Percentiles rank a stretch among this genome's conserved stretches.
Evolutionary conservation across 208 protist genomes (phyloP).

Genomic region (Leishmania major): DNA sequence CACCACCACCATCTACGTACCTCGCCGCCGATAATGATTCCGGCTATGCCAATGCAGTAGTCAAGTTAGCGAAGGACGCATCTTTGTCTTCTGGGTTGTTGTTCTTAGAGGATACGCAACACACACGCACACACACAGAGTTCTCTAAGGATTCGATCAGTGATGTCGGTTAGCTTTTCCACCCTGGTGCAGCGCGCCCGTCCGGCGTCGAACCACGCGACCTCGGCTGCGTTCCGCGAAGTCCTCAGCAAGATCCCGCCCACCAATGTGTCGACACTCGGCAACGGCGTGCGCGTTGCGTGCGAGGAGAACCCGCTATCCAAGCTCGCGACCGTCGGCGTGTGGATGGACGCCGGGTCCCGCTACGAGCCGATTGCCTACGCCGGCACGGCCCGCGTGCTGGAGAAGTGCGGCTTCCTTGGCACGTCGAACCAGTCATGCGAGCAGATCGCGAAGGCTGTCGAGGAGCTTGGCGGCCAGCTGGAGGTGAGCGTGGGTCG

Average conservation of each 20-base stretch:
- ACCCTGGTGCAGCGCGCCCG: constrained; percentile 80
- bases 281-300: constrained; percentile 97
- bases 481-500: constrained; percentile 97
- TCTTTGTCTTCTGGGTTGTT: constrained; percentile 2
- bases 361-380: constrained; percentile 95
- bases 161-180: constrained; percentile 89
- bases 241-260: constrained; percentile 76
- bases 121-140: constrained; percentile 12
- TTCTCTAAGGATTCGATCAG: constrained; percentile 2
- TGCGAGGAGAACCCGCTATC: constrained; percentile 91
- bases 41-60: not conserved
- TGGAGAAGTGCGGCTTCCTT: constrained; percentile 99
- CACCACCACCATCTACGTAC: not conserved
- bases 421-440: constrained; percentile 90
- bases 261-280: constrained; percentile 93
- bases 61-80: not conserved
- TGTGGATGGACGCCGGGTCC: constrained; percentile 97
- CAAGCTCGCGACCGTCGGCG: constrained; percentile 95
- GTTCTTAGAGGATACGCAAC: constrained; percentile 7
- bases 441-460: constrained; percentile 88
- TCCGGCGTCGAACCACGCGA: constrained; percentile 77
- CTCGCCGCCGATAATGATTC: not conserved
- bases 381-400: constrained; percentile 98
- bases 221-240: constrained; percentile 61
- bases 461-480: constrained; percentile 97